Percentiles rank a stretch among this genome's conserved stretches.
phyloP scores from a whole-genome alignment of 768 basidiomycete genomes.

The Boletales sp. region DNA sequence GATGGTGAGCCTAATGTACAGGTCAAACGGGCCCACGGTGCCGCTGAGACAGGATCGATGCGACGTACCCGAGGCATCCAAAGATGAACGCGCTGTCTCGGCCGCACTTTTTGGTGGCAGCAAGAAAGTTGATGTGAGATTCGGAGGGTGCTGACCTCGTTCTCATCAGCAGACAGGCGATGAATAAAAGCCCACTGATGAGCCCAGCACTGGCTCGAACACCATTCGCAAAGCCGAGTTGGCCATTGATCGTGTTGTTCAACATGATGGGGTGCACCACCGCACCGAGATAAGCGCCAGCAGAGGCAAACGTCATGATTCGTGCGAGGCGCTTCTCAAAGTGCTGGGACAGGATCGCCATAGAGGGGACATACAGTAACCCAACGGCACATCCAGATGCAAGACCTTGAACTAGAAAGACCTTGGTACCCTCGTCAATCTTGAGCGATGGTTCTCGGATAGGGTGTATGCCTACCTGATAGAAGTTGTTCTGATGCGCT shows the following conservation, averaged over 20 bases:
- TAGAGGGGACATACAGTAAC: constrained; percentile 43
- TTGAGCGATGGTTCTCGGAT: no score
- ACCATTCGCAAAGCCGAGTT: constrained; percentile 43
- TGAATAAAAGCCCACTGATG: constrained; percentile 34
- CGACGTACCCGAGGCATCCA: constrained; percentile 25
- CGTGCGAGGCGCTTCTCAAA: constrained; percentile 46
- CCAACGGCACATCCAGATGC: constrained; percentile 48
- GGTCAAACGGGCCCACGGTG: background rate
- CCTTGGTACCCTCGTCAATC: constrained; percentile 24
- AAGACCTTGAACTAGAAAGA: constrained; percentile 52
- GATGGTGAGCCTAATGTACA: constrained; percentile 20
- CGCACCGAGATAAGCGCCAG: constrained; percentile 57
- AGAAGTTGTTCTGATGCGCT: constrained; percentile 38
- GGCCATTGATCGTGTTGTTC: constrained; percentile 43
- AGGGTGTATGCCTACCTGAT: constrained; percentile 32
- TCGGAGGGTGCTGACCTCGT: constrained; percentile 37
- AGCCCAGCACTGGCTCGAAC: constrained; percentile 42
- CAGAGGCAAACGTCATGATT: constrained; percentile 53
- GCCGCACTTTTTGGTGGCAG: constrained; percentile 18
- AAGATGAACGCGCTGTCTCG: constrained; percentile 25
- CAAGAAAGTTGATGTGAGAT: constrained; percentile 17
- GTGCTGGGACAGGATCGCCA: constrained; percentile 50
- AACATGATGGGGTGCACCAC: constrained; percentile 62
- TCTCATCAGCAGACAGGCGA: constrained; percentile 40
- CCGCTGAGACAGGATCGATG: background rate